Base-by-base conservation (phyloP, 2,329 filamentous ascomycete genomes). In the Talaromyces sp. region DNA sequence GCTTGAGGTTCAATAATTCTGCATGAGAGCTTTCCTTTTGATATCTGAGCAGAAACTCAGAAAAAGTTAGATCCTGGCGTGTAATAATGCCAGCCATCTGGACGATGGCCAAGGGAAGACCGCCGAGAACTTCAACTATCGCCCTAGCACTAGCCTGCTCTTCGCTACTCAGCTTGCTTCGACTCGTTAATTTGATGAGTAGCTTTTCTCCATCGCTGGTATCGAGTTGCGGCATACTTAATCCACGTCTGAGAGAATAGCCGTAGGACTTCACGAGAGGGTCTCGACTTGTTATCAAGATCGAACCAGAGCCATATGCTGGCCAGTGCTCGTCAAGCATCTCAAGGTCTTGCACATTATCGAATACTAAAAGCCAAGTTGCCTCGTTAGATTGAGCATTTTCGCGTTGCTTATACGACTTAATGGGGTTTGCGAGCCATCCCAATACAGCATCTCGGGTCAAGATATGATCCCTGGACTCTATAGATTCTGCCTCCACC, bases 381-480 rank as follows among this genome's bases (percentile, higher is more conserved):
- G 47, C 47, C 22, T 62, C 60, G 35, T 10, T 37, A 9, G 8
- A 13, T 13, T 10, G 35, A 3, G 35, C 9, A 1, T 58, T 35
- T 9, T 35, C 56, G 9, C 31, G 10, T 35, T 54, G 45, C 5
- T 7, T 14, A 16, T 22, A 24, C 13, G 33, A 9, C n/a, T 58
- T 58, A 43, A 10, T 35, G 7, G 60, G 60, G 5, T 54, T 67
- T 9, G 69, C 68, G 2, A 73, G 70, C 72, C 71, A 73, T 41
- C 68, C 68, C 63, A 69, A 68, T 7, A 72, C 69, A 57, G 68
- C 43, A 43, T 72, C 71, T 27, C 68, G 67, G 31, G 65, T 72
- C 11, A 72, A 63, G 58, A 71, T 65, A 6, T 68, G 68, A 39
- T 68, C 68, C 48, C 67, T 70, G 45, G 66, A 67, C 19, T 73